A percentile compares a stretch with the other conserved stretches of the same genome.
Conservation (phyloP, 805 yeast species). For the Saccharomyces mikatae region DNA sequence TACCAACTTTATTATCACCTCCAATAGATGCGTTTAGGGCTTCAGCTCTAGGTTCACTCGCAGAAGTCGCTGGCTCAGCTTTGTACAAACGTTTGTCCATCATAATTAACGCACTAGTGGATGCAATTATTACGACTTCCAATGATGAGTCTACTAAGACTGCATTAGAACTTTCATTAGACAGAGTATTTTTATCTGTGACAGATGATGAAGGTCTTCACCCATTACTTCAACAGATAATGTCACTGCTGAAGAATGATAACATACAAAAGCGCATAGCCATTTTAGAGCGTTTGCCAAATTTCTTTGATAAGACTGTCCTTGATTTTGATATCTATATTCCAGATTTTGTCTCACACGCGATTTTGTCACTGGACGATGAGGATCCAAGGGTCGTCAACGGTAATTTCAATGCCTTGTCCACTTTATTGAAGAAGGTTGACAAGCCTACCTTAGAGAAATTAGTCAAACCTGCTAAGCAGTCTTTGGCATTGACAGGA, state of each 20-base stretch:
- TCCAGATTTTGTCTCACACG: constrained; percentile 64
- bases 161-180: constrained; percentile 50
- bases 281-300: constrained; percentile 57
- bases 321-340: constrained; percentile 68
- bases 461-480: constrained; percentile 72
- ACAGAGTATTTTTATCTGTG: constrained; percentile 62
- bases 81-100: constrained; percentile 62
- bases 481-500: constrained; percentile 60
- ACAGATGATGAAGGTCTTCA: constrained; percentile 74
- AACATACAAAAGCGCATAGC: constrained; percentile 55
- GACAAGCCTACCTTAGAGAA: constrained; percentile 69
- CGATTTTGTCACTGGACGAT: constrained; percentile 69
- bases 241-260: constrained; percentile 70
- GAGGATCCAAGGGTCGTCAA: constrained; percentile 51
- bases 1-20: constrained; percentile 73
- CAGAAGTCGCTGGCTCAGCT: constrained; percentile 83
- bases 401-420: constrained; percentile 57
- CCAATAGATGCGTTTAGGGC: constrained; percentile 84
- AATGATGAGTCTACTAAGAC: constrained; percentile 30
- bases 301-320: constrained; percentile 56
- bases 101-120: constrained; percentile 67
- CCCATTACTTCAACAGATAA: constrained; percentile 72
- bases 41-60: constrained; percentile 76
- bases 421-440: constrained; percentile 59
- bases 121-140: constrained; percentile 36